Evolutionary conservation across 371 early-diverging fungal genomes (phyloP).

Genomic region (Haplosporangium sp.): DNA sequence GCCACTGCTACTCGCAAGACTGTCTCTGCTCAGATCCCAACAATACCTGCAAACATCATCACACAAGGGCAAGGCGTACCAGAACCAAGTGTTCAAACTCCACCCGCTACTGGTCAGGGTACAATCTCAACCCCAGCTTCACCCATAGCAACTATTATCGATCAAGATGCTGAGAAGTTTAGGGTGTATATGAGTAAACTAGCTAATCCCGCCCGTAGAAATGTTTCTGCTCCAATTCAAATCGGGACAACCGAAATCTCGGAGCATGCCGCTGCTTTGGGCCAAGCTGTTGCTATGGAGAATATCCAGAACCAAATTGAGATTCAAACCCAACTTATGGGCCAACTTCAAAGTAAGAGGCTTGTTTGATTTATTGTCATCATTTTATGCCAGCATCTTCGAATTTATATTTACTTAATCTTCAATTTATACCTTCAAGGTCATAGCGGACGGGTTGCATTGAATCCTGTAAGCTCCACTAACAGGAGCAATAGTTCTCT

Average conservation of each 20-base stretch:
- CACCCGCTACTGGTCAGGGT: neutral
- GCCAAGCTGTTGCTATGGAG: constrained; percentile 52
- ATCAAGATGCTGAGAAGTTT: constrained; percentile 55
- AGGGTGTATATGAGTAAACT: constrained; percentile 49
- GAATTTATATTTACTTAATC: too few relatives aligned
- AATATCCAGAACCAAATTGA: constrained; percentile 49
- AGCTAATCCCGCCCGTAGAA: constrained; percentile 28
- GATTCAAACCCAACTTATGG: constrained; percentile 43
- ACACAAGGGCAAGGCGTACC: neutral
- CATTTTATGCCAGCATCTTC: too few relatives aligned
- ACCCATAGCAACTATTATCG: constrained; percentile 46
- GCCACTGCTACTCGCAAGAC: constrained; percentile 22
- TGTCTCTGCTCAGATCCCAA: constrained; percentile 43
- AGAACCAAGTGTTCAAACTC: neutral
- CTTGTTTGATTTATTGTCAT: neutral
- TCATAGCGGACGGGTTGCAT: constrained; percentile 15
- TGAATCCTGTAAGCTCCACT: constrained; percentile 20
- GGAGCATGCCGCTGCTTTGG: constrained; percentile 44
- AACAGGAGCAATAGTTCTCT: constrained; percentile 17
- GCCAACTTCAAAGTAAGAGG: constrained; percentile 43
- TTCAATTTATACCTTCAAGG: neutral
- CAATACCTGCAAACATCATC: constrained; percentile 7
- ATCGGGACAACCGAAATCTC: neutral
- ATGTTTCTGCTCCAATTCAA: constrained; percentile 43
- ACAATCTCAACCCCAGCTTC: constrained; percentile 16